Conservation (phyloP, 2,329 filamentous ascomycete species). For the Fusarium sp. region DNA sequence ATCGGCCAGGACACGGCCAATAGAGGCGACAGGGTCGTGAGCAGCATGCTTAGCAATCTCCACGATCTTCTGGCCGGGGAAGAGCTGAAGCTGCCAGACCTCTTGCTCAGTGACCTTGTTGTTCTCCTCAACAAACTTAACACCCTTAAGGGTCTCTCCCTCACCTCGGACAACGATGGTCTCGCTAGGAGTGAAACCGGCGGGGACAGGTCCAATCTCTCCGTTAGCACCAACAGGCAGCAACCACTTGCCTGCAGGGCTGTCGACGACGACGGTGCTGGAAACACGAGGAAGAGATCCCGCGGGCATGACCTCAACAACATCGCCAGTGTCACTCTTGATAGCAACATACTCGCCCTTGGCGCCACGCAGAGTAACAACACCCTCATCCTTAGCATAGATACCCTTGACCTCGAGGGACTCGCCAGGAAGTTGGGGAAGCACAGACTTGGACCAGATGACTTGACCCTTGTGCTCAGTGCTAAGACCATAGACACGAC, state of each 20-base stretch:
- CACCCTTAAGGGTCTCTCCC: constrained; percentile 64
- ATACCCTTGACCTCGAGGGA: constrained; percentile 77
- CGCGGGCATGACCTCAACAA: constrained; percentile 57
- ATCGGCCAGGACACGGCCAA: constrained; percentile 92
- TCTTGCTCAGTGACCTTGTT: constrained; percentile 58
- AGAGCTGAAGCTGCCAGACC: constrained; percentile 80
- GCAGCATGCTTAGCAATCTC: constrained; percentile 74
- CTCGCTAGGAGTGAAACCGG: constrained; percentile 61
- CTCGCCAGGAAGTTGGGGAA: constrained; percentile 65
- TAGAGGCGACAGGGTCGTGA: constrained; percentile 92
- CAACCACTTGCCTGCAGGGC: constrained; percentile 63
- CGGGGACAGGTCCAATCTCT: constrained; percentile 59
- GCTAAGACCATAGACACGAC: constrained; percentile 84
- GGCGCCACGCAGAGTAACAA: constrained; percentile 68
- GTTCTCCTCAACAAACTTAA: constrained; percentile 62
- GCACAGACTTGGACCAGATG: constrained; percentile 78
- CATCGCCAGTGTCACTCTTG: constrained; percentile 64
- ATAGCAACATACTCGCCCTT: constrained; percentile 72
- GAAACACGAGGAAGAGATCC: constrained; percentile 46
- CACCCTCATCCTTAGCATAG: constrained; percentile 68
- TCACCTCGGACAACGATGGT: constrained; percentile 65
- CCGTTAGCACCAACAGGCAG: constrained; percentile 65
- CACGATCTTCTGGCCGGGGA: constrained; percentile 74
- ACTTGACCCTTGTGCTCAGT: constrained; percentile 78
- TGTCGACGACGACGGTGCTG: constrained; percentile 65